Base-by-base conservation (phyloP, 2,329 filamentous ascomycete species). In the Boeremia lycopersici region DNA sequence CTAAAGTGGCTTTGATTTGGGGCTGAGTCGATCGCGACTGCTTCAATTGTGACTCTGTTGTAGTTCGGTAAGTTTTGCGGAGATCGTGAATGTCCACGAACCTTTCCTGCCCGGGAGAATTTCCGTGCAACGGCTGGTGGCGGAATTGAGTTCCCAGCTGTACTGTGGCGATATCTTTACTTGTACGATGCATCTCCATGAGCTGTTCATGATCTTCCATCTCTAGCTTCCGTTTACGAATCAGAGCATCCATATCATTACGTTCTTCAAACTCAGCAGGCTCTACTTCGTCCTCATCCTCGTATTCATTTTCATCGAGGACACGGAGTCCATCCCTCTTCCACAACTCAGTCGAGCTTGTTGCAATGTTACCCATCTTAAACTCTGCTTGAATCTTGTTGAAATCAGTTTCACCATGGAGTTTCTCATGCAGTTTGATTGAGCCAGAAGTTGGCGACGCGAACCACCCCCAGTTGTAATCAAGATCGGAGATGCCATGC, bases 381-480 rank as follows among this genome's bases (percentile, higher is more conserved):
- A 79, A 33, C 17, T 73, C 70, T 8, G 57, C 58, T 7, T 82
- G 62, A 29, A 76, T 68, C 29, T 74, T 63, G 25, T 60, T 66
- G 5, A 77, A 49, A 0, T 73, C 69, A 4, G 75, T 72, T 54
- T 79, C 74, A 15, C 76, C 75, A 33, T 76, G 72, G 4, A 80
- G 72, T 10, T 57, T 61, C 44, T 78, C 76, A 12, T 78, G 72
- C 0, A 74, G 60, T 9, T 67, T 71, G 11, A 77, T 54, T 6
- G 73, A 72, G 3, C 11, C 19, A 19, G 65, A 74, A 1, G 78
- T 61, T n/a, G 76, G 72, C 3, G 67, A 65, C 2, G 76, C 71
- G 48, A 84, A 82, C 3, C 81, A 79, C 25, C 56, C 69, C 82
- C 82, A 85, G 4, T 61, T 70, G 10, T 85, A 60, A 3, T 71